Evolutionary conservation across 345 rosid genomes (phyloP), one percentile per base, ranked within the genome.

Genomic region (Populus pruinosa): DNA sequence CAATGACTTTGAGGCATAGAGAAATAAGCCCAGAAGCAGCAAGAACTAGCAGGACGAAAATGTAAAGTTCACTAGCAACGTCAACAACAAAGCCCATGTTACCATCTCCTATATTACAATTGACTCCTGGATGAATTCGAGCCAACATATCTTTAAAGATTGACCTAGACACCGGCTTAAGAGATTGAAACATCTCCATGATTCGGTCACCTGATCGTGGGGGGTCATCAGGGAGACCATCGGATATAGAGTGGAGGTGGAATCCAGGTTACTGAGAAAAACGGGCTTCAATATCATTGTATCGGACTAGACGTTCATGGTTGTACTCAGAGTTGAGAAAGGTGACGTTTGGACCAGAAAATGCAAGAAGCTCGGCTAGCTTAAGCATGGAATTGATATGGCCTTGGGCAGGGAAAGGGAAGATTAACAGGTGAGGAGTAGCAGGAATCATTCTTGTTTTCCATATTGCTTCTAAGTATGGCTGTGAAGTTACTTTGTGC

Each of bases 351-450:
- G 91, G 73, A 72, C 89, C 90, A 5, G 83, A 69, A 17, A 86
- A 82, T 74, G 69, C 39, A 2, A 93, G 78, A 20, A 89, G 86
- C 78, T 90, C 90, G 18, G 92, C 87, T 4, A 92, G 86, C 80
- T 89, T 90, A 47, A 93, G 83, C 92, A 89, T 85, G 75, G 90
- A 78, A 87, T 83, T 94, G 21, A 92, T 87, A 68, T 93, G 94
- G 68, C 93, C 91, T 36, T 92, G 92, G 16, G 75, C 65, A 17
- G 94, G 97, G 17, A 89, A 31, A 0, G 93, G 95, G 61, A 89
- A 89, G 8, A 90, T 76, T 17, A 92, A 79, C 3, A 93, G 83
- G 62, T 88, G 87, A 41, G 85, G 83, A 16, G 75, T 39, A 70
- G 73, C 55, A 50, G 31, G 17, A 27, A 27, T 11, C 21, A 9